Percentiles rank a stretch among this genome's conserved stretches.
These are phyloP conservation scores for Syncephalastrum monosporum DNA, from an alignment of 371 early-diverging fungal genomes.

Conservation along the genomic window DNA sequence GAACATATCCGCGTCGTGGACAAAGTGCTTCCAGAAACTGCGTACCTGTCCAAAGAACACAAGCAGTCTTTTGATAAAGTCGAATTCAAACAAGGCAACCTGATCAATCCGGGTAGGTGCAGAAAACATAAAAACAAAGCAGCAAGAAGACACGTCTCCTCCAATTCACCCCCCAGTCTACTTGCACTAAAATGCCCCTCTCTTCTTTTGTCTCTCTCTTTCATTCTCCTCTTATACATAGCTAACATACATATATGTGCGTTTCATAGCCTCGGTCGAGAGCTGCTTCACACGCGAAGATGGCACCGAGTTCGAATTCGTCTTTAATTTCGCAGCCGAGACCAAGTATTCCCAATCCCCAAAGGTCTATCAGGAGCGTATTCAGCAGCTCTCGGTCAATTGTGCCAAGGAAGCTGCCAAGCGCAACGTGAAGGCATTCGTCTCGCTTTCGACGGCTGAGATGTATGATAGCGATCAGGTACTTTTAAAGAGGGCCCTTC, in stretches of 20 bases:
- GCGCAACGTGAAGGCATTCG: constrained; percentile 69
- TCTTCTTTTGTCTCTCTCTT: too few relatives aligned
- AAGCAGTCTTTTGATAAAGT: constrained; percentile 70
- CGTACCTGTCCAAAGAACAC: constrained; percentile 70
- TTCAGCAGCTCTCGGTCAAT: constrained; percentile 67
- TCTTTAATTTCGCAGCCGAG: constrained; percentile 90
- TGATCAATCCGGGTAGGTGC: constrained; percentile 68
- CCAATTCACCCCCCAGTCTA: too few relatives aligned
- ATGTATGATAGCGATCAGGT: constrained; percentile 83
- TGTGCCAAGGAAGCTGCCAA: constrained; percentile 85
- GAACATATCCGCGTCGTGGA: constrained; percentile 82
- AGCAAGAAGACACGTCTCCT: not conserved
- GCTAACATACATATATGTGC: not conserved
- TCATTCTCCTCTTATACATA: not conserved
- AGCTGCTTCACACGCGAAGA: constrained; percentile 71
- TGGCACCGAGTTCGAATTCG: constrained; percentile 76
- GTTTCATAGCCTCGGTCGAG: constrained; percentile 60
- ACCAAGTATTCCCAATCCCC: constrained; percentile 86
- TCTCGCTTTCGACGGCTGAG: constrained; percentile 86
- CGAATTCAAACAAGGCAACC: constrained; percentile 83
- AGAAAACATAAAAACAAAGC: not conserved
- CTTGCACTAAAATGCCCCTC: not conserved
- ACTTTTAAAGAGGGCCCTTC: not conserved
- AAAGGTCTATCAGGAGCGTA: constrained; percentile 84
- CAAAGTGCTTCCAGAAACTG: constrained; percentile 85